phyloP scores from a whole-genome alignment of 2,329 filamentous ascomycete species.

The Microdochium bolleyi region DNA sequence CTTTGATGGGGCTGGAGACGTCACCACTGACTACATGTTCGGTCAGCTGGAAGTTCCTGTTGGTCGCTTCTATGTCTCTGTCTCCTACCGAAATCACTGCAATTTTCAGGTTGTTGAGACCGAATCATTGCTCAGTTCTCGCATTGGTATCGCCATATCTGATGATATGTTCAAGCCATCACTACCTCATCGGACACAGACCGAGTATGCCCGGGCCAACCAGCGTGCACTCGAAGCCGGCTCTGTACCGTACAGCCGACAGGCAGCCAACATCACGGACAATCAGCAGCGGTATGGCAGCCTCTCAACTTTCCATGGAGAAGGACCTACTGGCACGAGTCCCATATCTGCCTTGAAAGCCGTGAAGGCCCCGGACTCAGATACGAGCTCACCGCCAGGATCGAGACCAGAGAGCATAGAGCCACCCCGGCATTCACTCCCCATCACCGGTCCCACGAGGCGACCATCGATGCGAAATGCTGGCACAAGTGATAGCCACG shows the following conservation, averaged over 20 bases:
- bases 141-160: constrained; percentile 78
- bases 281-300: constrained; percentile 80
- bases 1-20: constrained; percentile 52
- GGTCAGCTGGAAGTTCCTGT: constrained; percentile 80
- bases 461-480: constrained; percentile 30
- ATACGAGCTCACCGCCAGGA: constrained; percentile 50
- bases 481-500: constrained; percentile 37
- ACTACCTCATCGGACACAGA: constrained; percentile 42
- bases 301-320: constrained; percentile 82
- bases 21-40: constrained; percentile 72
- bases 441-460: constrained; percentile 30
- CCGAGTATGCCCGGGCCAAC: constrained; percentile 23
- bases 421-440: constrained; percentile 41
- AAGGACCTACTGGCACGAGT: constrained; percentile 68
- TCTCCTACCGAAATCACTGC: constrained; percentile 81
- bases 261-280: constrained; percentile 41
- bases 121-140: constrained; percentile 82
- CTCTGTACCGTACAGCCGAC: constrained; percentile 64
- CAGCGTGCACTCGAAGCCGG: constrained; percentile 48
- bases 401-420: constrained; percentile 40
- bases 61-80: constrained; percentile 72
- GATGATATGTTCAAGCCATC: constrained; percentile 82
- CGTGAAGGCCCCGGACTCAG: constrained; percentile 52
- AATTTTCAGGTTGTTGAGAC: constrained; percentile 88
- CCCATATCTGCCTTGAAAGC: constrained; percentile 77